Percentiles rank a stretch among this genome's conserved stretches.
phyloP scores from a whole-genome alignment of 75 land plant species.

The Picea glauca region DNA sequence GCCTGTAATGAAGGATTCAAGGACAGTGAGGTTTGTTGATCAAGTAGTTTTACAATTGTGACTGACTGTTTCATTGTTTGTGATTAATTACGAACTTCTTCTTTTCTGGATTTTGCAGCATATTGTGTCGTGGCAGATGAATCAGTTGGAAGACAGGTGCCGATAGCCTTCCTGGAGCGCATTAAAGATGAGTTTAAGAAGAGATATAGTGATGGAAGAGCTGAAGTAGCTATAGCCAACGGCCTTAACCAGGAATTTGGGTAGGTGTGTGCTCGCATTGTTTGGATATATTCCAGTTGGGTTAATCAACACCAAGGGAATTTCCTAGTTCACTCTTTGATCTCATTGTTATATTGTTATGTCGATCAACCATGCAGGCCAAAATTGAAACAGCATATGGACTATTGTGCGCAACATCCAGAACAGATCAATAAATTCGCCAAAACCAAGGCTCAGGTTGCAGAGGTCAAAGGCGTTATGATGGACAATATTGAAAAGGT shows the following conservation, averaged over 20 bases:
- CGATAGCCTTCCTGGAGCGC: constrained; percentile 63
- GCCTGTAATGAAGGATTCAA: neutral
- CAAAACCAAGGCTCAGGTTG: constrained; percentile 70
- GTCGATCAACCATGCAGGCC: constrained; percentile 31
- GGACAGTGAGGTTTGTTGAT: neutral
- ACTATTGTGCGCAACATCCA: constrained; percentile 72
- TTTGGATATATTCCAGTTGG: neutral
- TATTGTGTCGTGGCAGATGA: constrained; percentile 64
- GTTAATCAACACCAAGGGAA: neutral
- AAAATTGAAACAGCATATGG: constrained; percentile 75
- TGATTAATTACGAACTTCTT: neutral
- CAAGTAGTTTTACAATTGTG: neutral
- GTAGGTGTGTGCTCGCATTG: constrained; percentile 12
- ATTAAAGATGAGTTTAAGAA: constrained; percentile 58
- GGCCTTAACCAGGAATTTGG: constrained; percentile 63
- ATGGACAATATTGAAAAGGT: constrained; percentile 91
- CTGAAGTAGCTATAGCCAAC: constrained; percentile 45
- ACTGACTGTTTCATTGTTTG: neutral
- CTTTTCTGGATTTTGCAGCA: constrained; percentile 31
- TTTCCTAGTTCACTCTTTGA: neutral
- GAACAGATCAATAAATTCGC: constrained; percentile 75
- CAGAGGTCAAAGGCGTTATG: constrained; percentile 83
- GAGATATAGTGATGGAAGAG: constrained; percentile 57
- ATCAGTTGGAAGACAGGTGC: constrained; percentile 54
- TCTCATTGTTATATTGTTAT: neutral